phyloP scores from a whole-genome alignment of 2,329 filamentous ascomycete species.

The Thielaviopsis populi region DNA sequence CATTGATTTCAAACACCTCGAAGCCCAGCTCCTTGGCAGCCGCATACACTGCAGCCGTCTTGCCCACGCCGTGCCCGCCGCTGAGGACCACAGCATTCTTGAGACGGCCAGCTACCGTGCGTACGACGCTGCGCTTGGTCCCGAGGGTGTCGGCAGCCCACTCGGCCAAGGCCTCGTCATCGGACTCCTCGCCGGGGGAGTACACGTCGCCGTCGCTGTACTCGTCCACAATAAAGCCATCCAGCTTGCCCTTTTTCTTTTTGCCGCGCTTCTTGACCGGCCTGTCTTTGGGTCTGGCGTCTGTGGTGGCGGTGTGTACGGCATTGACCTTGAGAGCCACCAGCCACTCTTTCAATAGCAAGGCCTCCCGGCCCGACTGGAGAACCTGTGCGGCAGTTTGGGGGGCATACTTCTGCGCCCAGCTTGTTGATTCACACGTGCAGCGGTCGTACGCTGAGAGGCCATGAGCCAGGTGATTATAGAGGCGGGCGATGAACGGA shows the following conservation, averaged over 20 bases:
- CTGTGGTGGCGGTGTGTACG: conserved; percentile 46
- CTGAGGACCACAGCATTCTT: conserved; percentile 76
- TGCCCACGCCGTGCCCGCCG: conserved; percentile 79
- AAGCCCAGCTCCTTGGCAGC: conserved; percentile 84
- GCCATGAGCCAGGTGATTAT: conserved; percentile 40
- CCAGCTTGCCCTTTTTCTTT: conserved; percentile 50
- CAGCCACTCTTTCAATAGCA: conserved; percentile 68
- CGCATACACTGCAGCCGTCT: conserved; percentile 83
- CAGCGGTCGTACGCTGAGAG: conserved; percentile 71
- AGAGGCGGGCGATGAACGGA: conserved; percentile 44
- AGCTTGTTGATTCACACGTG: conserved; percentile 55
- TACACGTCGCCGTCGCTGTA: conserved; percentile 30
- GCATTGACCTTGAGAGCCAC: conserved; percentile 58
- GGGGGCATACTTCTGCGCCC: conserved; percentile 79
- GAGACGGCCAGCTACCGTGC: conserved; percentile 28
- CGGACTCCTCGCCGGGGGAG: conserved; percentile 28
- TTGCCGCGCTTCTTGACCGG: conserved; percentile 32
- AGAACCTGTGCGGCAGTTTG: conserved; percentile 53
- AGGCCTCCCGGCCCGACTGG: conserved; percentile 55
- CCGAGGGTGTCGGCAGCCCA: conserved; percentile 10
- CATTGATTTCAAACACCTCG: conserved; percentile 88
- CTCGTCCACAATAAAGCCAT: conserved; percentile 72
- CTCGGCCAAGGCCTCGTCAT: conserved; percentile 29
- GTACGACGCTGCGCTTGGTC: conserved; percentile 9
- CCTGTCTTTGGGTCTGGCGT: conserved; percentile 21